Evolutionary conservation across 2,329 filamentous ascomycete genomes (phyloP).

Genomic region (Fusarium verticillioides): DNA sequence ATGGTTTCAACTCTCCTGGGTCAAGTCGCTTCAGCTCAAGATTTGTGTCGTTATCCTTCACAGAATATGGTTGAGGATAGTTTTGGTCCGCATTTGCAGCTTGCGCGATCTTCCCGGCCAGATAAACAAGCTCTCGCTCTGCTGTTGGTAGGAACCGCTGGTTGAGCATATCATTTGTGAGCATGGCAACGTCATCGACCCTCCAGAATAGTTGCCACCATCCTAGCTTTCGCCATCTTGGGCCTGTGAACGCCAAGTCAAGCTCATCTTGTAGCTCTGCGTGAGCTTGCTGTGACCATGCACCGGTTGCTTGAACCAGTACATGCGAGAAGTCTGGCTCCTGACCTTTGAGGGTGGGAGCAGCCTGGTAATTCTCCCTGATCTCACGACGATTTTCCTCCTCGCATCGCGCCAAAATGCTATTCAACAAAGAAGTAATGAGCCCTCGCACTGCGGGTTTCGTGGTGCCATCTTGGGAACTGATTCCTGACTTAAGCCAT

Average conservation of each 20-base stretch:
- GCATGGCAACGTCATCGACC: constrained; percentile 89
- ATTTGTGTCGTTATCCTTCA: not conserved
- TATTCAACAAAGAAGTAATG: constrained; percentile 72
- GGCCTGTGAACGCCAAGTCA: constrained; percentile 79
- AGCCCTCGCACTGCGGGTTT: constrained; percentile 75
- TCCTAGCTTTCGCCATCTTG: constrained; percentile 79
- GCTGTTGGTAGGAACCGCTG: constrained; percentile 81
- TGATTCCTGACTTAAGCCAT: constrained; percentile 70
- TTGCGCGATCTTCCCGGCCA: constrained; percentile 78
- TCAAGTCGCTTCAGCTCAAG: constrained; percentile 35
- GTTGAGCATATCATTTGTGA: constrained; percentile 81
- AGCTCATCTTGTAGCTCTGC: constrained; percentile 84
- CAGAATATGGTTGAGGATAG: constrained; percentile 52
- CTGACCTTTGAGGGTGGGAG: constrained; percentile 15
- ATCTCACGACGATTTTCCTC: constrained; percentile 55
- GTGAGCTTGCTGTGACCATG: constrained; percentile 85
- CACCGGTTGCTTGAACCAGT: constrained; percentile 69
- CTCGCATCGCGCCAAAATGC: constrained; percentile 62
- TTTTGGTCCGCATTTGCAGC: constrained; percentile 45
- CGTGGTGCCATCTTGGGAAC: constrained; percentile 57
- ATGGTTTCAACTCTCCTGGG: constrained; percentile 41
- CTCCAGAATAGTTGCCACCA: constrained; percentile 99
- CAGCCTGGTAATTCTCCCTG: constrained; percentile 48
- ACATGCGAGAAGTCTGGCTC: constrained; percentile 51
- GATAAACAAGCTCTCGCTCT: constrained; percentile 84